A percentile compares a stretch with the other conserved stretches of the same genome.
phyloP scores from a whole-genome alignment of 1,139 yeast species.

The Magnusiomyces fungicola region DNA sequence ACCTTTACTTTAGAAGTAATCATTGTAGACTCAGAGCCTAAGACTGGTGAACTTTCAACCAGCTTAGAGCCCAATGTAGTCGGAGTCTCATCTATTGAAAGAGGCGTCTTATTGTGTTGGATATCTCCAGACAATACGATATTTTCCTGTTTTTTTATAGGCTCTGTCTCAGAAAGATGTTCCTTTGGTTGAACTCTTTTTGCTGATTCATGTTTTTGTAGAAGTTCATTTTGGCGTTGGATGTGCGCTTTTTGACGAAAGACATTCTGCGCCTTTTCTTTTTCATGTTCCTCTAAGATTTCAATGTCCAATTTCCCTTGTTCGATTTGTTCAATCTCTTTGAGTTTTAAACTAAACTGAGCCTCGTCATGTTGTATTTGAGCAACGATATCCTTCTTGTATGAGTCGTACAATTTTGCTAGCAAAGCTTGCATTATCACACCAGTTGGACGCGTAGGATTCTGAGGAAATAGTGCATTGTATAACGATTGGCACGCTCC shows the following conservation, averaged over 20 bases:
- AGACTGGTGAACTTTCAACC: no score
- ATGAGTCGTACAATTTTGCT: constrained; percentile 27
- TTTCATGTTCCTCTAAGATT: constrained; percentile 21
- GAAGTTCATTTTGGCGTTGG: constrained; percentile 22
- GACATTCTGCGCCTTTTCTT: constrained; percentile 16
- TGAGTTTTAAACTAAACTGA: constrained; percentile 25
- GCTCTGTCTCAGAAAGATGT: no score
- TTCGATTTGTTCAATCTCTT: constrained; percentile 33
- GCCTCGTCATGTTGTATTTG: constrained; percentile 32
- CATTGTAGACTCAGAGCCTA: no score
- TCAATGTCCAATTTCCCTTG: constrained; percentile 33
- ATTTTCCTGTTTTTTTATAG: neutral
- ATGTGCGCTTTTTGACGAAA: constrained; percentile 21
- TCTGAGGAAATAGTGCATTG: constrained; percentile 23
- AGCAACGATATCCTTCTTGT: constrained; percentile 23
- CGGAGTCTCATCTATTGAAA: no score
- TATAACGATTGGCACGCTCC: constrained; percentile 26
- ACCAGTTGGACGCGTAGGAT: constrained; percentile 23
- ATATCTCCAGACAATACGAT: neutral
- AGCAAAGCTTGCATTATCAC: constrained; percentile 25
- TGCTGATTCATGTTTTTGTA: constrained; percentile 21
- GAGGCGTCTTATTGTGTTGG: neutral
- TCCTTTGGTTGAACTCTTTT: neutral
- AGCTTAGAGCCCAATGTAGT: no score
- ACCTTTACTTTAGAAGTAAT: no score